Evolutionary conservation across 2,329 filamentous ascomycete genomes (phyloP).

Genomic region (Cladobotryum mycophilum): DNA sequence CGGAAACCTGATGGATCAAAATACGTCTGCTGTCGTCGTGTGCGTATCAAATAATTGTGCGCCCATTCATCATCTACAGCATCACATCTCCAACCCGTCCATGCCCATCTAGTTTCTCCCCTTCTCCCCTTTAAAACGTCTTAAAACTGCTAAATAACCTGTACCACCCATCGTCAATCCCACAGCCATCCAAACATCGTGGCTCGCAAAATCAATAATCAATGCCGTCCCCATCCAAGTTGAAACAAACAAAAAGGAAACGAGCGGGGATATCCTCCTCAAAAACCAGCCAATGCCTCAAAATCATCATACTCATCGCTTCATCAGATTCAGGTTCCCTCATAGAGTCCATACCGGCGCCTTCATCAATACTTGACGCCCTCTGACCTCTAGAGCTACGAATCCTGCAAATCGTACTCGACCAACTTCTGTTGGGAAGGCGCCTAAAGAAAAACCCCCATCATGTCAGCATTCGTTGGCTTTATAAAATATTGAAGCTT

Average conservation of each 20-base stretch:
- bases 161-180: not conserved
- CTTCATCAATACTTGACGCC: conserved; percentile 68
- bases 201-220: not conserved
- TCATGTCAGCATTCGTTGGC: no score
- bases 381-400: conserved; percentile 66
- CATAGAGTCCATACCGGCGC: conserved; percentile 63
- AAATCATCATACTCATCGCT: not conserved
- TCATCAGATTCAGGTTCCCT: conserved; percentile 1
- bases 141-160: not conserved
- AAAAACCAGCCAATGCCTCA: no score
- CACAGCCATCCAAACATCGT: not conserved
- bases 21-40: not conserved
- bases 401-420: conserved; percentile 73
- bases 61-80: not conserved
- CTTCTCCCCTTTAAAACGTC: not conserved
- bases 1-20: no score
- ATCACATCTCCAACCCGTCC: not conserved
- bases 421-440: conserved; percentile 31
- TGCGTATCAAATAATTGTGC: not conserved
- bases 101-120: not conserved
- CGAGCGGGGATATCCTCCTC: no score
- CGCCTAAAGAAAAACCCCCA: conserved; percentile 18
- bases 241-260: no score
- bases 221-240: not conserved
- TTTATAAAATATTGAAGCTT: conserved; percentile 16